Conservation (phyloP, 1,284 basidiomycete genomes). For the Mycena sp. region DNA sequence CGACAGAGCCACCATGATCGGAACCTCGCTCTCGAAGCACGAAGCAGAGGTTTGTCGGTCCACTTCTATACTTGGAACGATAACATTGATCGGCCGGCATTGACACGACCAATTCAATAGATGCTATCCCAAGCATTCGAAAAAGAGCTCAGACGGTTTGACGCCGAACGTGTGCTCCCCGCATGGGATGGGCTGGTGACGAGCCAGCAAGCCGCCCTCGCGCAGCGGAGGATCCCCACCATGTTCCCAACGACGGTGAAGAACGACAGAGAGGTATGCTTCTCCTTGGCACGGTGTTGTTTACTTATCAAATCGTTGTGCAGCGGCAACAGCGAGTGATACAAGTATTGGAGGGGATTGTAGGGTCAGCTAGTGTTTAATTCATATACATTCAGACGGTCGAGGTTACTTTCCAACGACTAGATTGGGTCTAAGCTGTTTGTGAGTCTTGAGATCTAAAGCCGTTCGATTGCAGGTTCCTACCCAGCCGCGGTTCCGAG, state of each 20-base stretch:
- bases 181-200: conserved; percentile 80
- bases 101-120: conserved; percentile 45
- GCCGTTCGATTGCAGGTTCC: no score
- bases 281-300: not conserved
- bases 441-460: no score
- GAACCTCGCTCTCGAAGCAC: conserved; percentile 68
- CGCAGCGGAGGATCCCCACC: conserved; percentile 67
- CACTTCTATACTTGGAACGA: not conserved
- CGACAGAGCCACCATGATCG: conserved; percentile 68
- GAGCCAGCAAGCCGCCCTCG: conserved; percentile 72
- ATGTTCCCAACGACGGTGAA: conserved; percentile 68
- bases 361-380: not conserved
- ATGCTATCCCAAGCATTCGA: conserved; percentile 69
- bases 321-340: conserved; percentile 61
- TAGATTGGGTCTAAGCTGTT: no score
- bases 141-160: conserved; percentile 71
- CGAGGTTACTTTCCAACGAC: no score
- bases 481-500: no score
- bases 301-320: not conserved
- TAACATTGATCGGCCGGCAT: not conserved
- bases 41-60: conserved; percentile 67
- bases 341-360: conserved; percentile 58
- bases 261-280: conserved; percentile 63
- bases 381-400: conserved; percentile 10
- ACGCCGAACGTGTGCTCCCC: conserved; percentile 66